Base-by-base conservation (phyloP, 768 basidiomycete genomes). In the Rhodosporidiobolus sp. region DNA sequence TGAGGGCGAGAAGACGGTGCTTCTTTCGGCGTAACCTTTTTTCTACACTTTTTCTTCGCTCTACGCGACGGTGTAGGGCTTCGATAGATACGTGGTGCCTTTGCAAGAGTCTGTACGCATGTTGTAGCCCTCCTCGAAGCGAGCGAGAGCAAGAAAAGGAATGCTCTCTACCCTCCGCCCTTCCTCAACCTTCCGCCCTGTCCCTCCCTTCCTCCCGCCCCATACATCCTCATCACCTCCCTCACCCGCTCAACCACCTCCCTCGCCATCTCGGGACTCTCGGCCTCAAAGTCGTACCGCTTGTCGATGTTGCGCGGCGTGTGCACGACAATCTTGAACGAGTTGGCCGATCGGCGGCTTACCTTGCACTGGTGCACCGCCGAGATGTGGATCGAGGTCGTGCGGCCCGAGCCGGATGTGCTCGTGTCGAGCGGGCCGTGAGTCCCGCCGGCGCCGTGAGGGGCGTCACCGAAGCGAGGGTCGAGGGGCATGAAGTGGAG, bases 221-320 rank as follows among this genome's bases (percentile, higher is more conserved):
- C 26, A 20, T 60, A 68, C 6, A 17, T 19, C 59, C 26, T 32
- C 60, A 55, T 64, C 34, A 72, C 56, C 24, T 28, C 17, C 32
- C 50, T 45, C 2, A 76, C 46, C 14, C 46, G n/a, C 35, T 49
- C 65, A n/a, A 69, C 60, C 46, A 43, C 83, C 90, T 77, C 78
- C 90, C 91, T 86, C 58, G 94, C 92, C 67, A 88, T 79, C 80
- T 88, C 89, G 3, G 90, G 85, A 75, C 83, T 92, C 81, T 95
- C 94, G 0, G 94, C 95, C 82, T 99, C 96, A 79, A 96, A 97
- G 78, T 98, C 95, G 79, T 97, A 98, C 50, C 93, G 85, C 84
- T 98, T 99, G 54, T 76, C 73, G 54, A 54, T 86, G 85, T 49
- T 87, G 86, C 73, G 90, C 84, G 80, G 70, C 1, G 66, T 65